Evolutionary conservation across 2,329 filamentous ascomycete species (phyloP).

Genomic region (Epichloe sylvatica): DNA sequence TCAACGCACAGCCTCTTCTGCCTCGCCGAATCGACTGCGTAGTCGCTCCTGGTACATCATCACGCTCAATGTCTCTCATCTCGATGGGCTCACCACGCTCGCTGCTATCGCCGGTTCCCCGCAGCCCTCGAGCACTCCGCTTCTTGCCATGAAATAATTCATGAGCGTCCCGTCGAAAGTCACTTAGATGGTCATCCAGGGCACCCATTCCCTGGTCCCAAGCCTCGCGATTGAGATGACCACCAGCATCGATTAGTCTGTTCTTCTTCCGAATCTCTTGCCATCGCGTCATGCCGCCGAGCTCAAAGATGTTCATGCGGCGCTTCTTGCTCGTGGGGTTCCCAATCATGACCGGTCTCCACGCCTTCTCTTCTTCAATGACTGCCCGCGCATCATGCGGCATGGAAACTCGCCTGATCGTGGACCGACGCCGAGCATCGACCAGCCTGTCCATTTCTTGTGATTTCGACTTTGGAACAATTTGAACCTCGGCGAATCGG

Average conservation of each 20-base stretch:
- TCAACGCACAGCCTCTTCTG: conserved; percentile 24
- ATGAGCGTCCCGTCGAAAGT: conserved; percentile 20
- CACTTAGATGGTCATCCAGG: conserved; percentile 23
- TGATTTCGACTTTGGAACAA: conserved; percentile 49
- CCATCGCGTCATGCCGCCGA: conserved; percentile 55
- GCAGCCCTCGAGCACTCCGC: conserved; percentile 11
- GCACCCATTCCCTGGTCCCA: conserved; percentile 23
- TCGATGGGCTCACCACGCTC: conserved; percentile 17
- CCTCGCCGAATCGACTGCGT: conserved; percentile 8
- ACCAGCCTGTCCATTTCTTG: conserved; percentile 40
- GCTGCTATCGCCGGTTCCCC: conserved; percentile 18
- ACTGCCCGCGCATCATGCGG: conserved; percentile 24
- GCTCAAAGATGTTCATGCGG: conserved; percentile 56
- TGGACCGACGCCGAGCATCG: conserved; percentile 34
- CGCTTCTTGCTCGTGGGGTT: conserved; percentile 56
- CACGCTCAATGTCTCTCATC: conserved; percentile 12
- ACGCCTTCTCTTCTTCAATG: conserved; percentile 42
- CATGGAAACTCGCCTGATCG: conserved; percentile 30
- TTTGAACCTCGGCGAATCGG: conserved; percentile 52
- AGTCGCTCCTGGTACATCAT: background rate
- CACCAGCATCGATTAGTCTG: conserved; percentile 35
- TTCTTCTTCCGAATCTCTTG: conserved; percentile 55
- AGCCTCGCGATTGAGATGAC: conserved; percentile 23
- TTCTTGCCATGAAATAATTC: conserved; percentile 16
- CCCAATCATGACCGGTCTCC: conserved; percentile 57